Evolutionary conservation across 805 yeast species (phyloP).

Genomic region (Saccharomyces paradoxus): DNA sequence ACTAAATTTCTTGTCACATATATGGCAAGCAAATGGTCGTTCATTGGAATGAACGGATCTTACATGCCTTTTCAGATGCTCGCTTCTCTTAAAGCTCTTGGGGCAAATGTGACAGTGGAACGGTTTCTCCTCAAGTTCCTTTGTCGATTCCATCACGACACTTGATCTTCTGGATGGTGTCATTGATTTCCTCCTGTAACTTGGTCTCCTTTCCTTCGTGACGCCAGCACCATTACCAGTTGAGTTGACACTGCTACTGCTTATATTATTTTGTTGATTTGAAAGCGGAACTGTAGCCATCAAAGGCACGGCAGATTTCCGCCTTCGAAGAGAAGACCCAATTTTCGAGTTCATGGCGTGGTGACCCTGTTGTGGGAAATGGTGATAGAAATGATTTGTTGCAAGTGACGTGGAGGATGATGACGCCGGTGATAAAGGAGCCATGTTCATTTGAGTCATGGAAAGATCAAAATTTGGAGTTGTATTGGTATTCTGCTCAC

Average conservation of each 20-base stretch:
- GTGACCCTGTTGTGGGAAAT: neutral
- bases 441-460: neutral
- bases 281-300: neutral
- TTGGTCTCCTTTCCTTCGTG: neutral
- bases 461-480: conserved; percentile 5
- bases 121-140: conserved; percentile 27
- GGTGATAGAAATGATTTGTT: neutral
- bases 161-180: neutral
- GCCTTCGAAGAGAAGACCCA: neutral
- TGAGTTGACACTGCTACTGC: neutral
- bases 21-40: conserved; percentile 49
- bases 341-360: neutral
- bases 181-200: neutral
- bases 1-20: conserved; percentile 55
- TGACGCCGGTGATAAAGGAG: neutral
- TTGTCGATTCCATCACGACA: neutral
- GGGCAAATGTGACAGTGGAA: conserved; percentile 33
- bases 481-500: conserved; percentile 5
- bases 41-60: conserved; percentile 56
- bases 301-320: neutral
- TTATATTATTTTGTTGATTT: neutral
- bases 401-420: neutral
- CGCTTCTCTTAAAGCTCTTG: conserved; percentile 49
- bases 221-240: neutral
- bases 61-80: conserved; percentile 59